Evolutionary conservation across 345 rosid species (phyloP).

Genomic region (Citrus mangshanensis): DNA sequence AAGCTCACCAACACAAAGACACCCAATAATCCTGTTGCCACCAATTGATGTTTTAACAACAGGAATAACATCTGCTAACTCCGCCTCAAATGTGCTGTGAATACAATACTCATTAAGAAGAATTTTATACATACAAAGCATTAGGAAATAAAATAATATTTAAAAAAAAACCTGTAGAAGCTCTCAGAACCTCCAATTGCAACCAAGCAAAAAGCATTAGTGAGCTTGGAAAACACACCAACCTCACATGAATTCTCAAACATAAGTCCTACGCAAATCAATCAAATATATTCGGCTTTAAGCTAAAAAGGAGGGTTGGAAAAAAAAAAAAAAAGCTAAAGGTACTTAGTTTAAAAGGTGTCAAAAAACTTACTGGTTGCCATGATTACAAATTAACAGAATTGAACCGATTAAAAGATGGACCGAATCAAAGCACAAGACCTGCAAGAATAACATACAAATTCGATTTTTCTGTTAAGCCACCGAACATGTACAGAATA

Average conservation of each 20-base stretch:
- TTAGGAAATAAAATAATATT: neutral
- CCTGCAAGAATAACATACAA: neutral
- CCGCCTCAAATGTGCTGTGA: slow-evolving; percentile 70
- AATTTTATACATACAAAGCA: neutral
- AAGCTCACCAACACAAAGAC: slow-evolving; percentile 75
- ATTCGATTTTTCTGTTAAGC: neutral
- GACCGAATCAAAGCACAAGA: no score
- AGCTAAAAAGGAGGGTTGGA: neutral
- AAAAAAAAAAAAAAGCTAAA: neutral
- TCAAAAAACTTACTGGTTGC: slow-evolving; percentile 31
- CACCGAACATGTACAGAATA: neutral
- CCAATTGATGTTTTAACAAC: slow-evolving; percentile 85
- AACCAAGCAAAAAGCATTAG: slow-evolving; percentile 88
- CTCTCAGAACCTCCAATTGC: slow-evolving; percentile 80
- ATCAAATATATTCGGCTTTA: neutral
- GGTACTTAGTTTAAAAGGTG: neutral
- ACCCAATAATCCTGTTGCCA: slow-evolving; percentile 84
- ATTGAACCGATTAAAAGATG: neutral
- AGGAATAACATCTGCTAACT: slow-evolving; percentile 81
- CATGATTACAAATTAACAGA: slow-evolving; percentile 17
- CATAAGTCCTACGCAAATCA: slow-evolving; percentile 55
- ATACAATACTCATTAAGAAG: slow-evolving; percentile 1
- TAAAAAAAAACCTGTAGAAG: slow-evolving; percentile 66
- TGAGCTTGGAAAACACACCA: slow-evolving; percentile 84
- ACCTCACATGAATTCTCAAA: slow-evolving; percentile 85